Evolutionary conservation across 768 basidiomycete species (phyloP), one percentile per base, ranked within the genome.

Genomic region (Sistotremastrum suecicum): DNA sequence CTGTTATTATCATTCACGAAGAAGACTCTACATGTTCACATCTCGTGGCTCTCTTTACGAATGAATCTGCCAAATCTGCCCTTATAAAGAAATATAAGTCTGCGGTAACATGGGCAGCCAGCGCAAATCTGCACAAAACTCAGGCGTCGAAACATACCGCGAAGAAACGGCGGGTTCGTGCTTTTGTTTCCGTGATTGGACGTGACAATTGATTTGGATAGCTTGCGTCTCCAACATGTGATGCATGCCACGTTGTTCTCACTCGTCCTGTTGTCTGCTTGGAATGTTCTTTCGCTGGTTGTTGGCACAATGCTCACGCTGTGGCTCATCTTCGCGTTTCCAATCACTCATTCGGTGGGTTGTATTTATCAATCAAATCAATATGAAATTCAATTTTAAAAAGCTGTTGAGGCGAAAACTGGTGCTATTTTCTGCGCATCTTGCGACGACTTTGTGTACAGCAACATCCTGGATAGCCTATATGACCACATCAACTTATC

Each of bases 381-480:
- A 46, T 43, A 2, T 46, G 51, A 41, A 37, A 43, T 37, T 29
- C 43, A 10, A 49, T 44, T 43, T 40, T 34, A 38, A 8, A 7
- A 10, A 91, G 89, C 81, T 54, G 74, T 76, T 30, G 88, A 92
- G 58, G 66, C 75, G 3, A 75, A 73, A 51, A 73, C 78, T 0
- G 89, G 90, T n/a, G 66, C 68, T 7, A 63, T 91, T 2, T 91
- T 74, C 55, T 92, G 90, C 57, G 58, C 64, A 2, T 64, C 69
- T 34, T 92, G 89, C 62, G 69, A 79, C 35, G 82, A 90, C 56
- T 80, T 87, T 48, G 70, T 87, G 28, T 81, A 80, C 52, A 67
- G 83, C 50, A 51, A 69, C 8, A 59, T 56, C 2, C 55, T 88
- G 34, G 75, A 77, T 37, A 58, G 62, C 5, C 46, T 72, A 5